Percentiles rank a stretch among this genome's conserved stretches.
Conservation (phyloP, 192 early-diverging fungal genomes). For the Phlyctochytrium arcticum region DNA sequence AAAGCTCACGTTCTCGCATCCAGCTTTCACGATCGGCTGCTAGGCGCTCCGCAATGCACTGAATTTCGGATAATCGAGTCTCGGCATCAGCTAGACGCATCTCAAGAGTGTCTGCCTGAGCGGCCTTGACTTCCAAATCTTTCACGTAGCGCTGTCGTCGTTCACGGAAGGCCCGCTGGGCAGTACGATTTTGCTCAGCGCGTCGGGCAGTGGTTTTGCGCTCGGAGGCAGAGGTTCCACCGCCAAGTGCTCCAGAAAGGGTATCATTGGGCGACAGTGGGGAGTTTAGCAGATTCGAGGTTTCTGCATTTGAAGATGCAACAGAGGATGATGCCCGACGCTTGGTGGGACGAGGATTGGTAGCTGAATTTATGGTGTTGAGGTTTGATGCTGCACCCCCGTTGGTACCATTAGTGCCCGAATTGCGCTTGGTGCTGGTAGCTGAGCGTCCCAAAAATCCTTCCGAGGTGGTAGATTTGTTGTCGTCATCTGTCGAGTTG, state of each 20-base stretch:
- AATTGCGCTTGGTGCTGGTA: not conserved
- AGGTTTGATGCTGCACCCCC: not conserved
- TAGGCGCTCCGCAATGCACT: constrained; percentile 11
- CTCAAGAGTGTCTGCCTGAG: constrained; percentile 3
- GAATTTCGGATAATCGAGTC: constrained; percentile 11
- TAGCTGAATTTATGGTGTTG: not conserved
- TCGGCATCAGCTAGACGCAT: constrained; percentile 2
- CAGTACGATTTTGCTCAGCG: constrained; percentile 85
- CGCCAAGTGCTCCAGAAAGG: no score
- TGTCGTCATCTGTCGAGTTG: not conserved
- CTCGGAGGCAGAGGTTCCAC: constrained; percentile 10
- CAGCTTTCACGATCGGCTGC: constrained; percentile 19
- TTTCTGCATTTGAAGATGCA: no score
- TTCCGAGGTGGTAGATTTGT: not conserved
- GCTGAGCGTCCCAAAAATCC: not conserved
- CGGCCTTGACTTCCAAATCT: constrained; percentile 68
- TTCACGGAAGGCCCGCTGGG: constrained; percentile 87
- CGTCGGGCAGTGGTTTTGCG: constrained; percentile 56
- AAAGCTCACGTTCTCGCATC: constrained; percentile 13
- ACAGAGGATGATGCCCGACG: not conserved
- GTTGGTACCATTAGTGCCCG: not conserved
- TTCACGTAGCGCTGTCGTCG: constrained; percentile 77
- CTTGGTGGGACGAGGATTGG: no score
- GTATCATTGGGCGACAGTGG: not conserved
- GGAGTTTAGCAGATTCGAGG: no score